A percentile compares a stretch with the other conserved stretches of the same genome.
These are phyloP conservation scores for Xylaria telfairii DNA, from an alignment of 495 filamentous ascomycete genomes.

Conservation along the genomic window DNA sequence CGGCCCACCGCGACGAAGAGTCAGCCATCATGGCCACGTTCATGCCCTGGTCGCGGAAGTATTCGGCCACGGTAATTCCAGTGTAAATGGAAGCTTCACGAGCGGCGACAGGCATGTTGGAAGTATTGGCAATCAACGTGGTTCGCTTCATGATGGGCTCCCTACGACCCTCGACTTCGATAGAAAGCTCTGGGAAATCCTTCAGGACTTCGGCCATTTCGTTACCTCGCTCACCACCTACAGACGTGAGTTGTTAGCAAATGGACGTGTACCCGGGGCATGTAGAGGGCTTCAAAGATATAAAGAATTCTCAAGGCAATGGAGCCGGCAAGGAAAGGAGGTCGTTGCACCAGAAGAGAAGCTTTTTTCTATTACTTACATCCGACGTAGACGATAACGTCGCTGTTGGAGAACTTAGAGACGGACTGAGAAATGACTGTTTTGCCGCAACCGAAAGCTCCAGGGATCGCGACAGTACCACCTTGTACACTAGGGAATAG, in stretches of 20 bases:
- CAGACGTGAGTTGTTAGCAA: slow-evolving; percentile 1
- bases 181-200: slow-evolving; percentile 97
- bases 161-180: slow-evolving; percentile 86
- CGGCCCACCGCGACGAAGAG: slow-evolving; percentile 97
- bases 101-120: slow-evolving; percentile 99
- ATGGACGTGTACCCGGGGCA: neutral
- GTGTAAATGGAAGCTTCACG: slow-evolving; percentile 99
- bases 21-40: slow-evolving; percentile 99
- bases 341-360: neutral
- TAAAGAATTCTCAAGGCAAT: neutral
- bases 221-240: slow-evolving; percentile 87
- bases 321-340: neutral
- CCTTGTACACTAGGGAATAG: slow-evolving; percentile 98
- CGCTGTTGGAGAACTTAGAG: slow-evolving; percentile 99
- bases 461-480: slow-evolving; percentile 96
- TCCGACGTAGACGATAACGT: slow-evolving; percentile 98
- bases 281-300: neutral
- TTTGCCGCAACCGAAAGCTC: slow-evolving; percentile 98
- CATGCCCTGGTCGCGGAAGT: slow-evolving; percentile 98
- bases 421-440: slow-evolving; percentile 98
- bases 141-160: slow-evolving; percentile 99
- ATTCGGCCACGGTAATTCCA: slow-evolving; percentile 96
- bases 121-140: slow-evolving; percentile 97
- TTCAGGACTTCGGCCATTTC: slow-evolving; percentile 99
- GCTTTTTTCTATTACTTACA: slow-evolving; percentile 54